Percentiles rank a stretch among this genome's conserved stretches.
phyloP scores from a whole-genome alignment of 2,329 filamentous ascomycete species.

The Fonsecaea monophora region DNA sequence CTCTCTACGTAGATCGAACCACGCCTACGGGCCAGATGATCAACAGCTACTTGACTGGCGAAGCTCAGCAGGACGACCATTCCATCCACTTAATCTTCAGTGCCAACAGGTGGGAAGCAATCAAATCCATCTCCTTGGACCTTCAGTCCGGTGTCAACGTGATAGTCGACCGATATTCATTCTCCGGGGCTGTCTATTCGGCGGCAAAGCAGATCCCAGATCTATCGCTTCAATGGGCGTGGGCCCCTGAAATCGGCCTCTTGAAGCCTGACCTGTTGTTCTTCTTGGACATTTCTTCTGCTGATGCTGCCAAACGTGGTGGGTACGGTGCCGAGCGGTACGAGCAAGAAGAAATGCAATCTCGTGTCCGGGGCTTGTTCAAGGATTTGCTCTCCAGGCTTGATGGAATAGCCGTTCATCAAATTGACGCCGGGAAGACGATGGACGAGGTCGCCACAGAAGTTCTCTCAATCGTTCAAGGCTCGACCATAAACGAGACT shows the following conservation, averaged over 20 bases:
- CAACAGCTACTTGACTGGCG: constrained; percentile 76
- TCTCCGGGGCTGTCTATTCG: constrained; percentile 91
- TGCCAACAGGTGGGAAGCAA: constrained; percentile 84
- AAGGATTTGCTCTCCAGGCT: constrained; percentile 54
- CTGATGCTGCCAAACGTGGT: constrained; percentile 75
- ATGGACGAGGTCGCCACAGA: constrained; percentile 60
- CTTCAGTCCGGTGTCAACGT: constrained; percentile 74
- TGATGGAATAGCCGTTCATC: constrained; percentile 59
- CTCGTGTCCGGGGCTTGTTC: constrained; percentile 77
- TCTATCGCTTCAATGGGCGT: constrained; percentile 78
- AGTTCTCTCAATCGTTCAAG: constrained; percentile 40
- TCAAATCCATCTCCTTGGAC: constrained; percentile 50
- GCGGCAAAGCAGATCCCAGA: constrained; percentile 80
- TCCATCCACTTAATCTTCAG: constrained; percentile 89
- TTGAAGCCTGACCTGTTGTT: constrained; percentile 86
- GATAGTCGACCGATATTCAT: constrained; percentile 91
- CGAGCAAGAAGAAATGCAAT: constrained; percentile 83
- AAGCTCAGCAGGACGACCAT: constrained; percentile 80
- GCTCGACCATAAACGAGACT: constrained; percentile 11
- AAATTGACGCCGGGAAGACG: constrained; percentile 61
- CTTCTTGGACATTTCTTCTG: constrained; percentile 81
- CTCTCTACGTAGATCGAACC: constrained; percentile 69
- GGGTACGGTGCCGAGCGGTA: constrained; percentile 90
- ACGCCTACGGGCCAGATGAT: constrained; percentile 89
- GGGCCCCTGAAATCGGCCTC: constrained; percentile 81